Conservation (phyloP, 345 rosid species). For the Populus ilicifolia region DNA sequence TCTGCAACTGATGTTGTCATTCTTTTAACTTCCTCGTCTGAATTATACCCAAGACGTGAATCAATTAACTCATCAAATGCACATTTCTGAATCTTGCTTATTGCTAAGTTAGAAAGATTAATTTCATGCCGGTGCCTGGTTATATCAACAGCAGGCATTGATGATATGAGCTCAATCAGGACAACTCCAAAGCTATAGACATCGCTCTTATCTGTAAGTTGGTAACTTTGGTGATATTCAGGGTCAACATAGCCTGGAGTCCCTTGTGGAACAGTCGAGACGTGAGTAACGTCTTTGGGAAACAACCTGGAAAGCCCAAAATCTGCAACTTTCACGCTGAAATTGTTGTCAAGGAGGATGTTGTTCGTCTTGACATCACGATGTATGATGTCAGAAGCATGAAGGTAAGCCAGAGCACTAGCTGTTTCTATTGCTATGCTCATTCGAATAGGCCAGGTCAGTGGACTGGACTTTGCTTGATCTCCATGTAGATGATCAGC, state of each 20-base stretch:
- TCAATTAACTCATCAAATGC: slow-evolving; percentile 18
- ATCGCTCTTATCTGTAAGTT: slow-evolving; percentile 23
- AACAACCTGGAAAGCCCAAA: slow-evolving; percentile 24
- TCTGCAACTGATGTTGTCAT: slow-evolving; percentile 11
- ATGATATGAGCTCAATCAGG: slow-evolving; percentile 19
- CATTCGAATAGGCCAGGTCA: slow-evolving; percentile 23
- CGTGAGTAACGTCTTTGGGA: slow-evolving; percentile 19
- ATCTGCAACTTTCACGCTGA: slow-evolving; percentile 23
- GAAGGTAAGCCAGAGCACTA: slow-evolving; percentile 18
- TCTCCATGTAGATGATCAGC: slow-evolving; percentile 23
- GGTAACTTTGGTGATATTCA: slow-evolving; percentile 16
- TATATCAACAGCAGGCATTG: slow-evolving; percentile 19
- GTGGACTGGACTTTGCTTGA: slow-evolving; percentile 4
- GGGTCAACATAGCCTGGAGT: slow-evolving; percentile 26
- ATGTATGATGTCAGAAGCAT: slow-evolving; percentile 18
- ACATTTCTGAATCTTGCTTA: slow-evolving; percentile 7
- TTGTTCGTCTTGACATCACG: slow-evolving; percentile 23
- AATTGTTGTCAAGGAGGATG: slow-evolving; percentile 17
- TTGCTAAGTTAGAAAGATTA: slow-evolving; percentile 7
- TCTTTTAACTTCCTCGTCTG: slow-evolving; percentile 13
- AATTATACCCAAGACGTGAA: background rate
- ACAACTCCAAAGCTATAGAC: slow-evolving; percentile 27
- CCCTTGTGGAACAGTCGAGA: slow-evolving; percentile 23
- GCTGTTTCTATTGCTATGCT: slow-evolving; percentile 23
- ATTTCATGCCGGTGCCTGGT: slow-evolving; percentile 13